phyloP scores from a whole-genome alignment of 1,284 basidiomycete genomes.

The Apiotrichum laibachii region DNA sequence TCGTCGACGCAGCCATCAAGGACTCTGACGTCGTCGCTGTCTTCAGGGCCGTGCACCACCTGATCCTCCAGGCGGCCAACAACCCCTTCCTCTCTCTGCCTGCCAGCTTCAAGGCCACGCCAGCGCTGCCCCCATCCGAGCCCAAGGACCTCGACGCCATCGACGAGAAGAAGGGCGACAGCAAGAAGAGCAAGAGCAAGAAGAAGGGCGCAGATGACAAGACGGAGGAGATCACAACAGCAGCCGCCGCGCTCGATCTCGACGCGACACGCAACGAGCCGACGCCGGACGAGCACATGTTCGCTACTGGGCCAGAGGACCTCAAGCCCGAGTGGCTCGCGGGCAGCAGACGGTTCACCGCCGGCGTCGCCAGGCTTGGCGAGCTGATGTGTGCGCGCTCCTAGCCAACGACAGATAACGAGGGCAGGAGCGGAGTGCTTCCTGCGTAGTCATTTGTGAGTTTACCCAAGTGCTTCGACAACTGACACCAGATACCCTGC shows the following conservation, averaged over 20 bases:
- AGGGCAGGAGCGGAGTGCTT: background rate
- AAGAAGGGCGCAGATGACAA: slow-evolving; percentile 1
- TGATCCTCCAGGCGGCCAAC: slow-evolving; percentile 35
- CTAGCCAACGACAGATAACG: background rate
- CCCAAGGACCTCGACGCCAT: background rate
- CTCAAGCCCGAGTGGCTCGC: slow-evolving; percentile 36
- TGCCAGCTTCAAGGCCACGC: slow-evolving; percentile 27
- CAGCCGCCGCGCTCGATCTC: background rate
- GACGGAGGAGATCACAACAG: background rate
- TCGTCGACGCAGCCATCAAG: slow-evolving; percentile 52
- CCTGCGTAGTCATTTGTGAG: background rate
- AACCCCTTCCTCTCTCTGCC: slow-evolving; percentile 48
- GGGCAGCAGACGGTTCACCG: slow-evolving; percentile 33
- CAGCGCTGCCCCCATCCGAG: background rate
- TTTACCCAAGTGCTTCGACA: background rate
- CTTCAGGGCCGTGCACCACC: slow-evolving; percentile 48
- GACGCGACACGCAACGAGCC: slow-evolving; percentile 10
- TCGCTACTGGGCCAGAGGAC: slow-evolving; percentile 38
- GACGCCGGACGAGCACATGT: slow-evolving; percentile 32
- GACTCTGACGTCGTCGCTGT: slow-evolving; percentile 51
- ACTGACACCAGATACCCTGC: slow-evolving; percentile 2
- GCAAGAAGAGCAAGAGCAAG: background rate
- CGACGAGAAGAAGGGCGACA: background rate
- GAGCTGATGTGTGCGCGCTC: slow-evolving; percentile 28
- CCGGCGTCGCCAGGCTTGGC: slow-evolving; percentile 39